Conservation (phyloP, 805 yeast species). For the Kluyveromyces lactis region DNA sequence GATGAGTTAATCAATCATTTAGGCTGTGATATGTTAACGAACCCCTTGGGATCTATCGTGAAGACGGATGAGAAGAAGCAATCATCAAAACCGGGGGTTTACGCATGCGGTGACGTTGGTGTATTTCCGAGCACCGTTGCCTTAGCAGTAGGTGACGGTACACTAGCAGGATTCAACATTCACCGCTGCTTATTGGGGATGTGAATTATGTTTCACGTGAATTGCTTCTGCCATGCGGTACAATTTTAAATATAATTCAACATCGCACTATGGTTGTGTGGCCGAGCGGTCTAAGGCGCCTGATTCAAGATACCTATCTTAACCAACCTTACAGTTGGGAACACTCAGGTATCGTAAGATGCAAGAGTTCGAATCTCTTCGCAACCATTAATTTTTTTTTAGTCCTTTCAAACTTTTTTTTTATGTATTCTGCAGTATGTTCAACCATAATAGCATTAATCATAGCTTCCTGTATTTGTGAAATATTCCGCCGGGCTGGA, state of each 20-base stretch:
- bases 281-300: conserved; percentile 29
- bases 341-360: conserved; percentile 25
- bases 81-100: not conserved
- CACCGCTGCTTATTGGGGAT: not conserved
- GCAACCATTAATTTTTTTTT: conserved; percentile 18
- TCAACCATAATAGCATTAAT: no score
- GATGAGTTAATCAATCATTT: not conserved
- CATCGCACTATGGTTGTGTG: conserved; percentile 19
- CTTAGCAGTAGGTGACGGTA: not conserved
- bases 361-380: conserved; percentile 26
- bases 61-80: not conserved
- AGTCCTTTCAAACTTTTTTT: not conserved
- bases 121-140: not conserved
- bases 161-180: not conserved
- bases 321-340: conserved; percentile 15
- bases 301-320: conserved; percentile 21
- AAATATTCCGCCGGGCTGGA: no score
- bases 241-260: no score
- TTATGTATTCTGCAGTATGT: no score
- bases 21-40: not conserved
- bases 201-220: no score
- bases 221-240: no score
- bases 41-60: not conserved
- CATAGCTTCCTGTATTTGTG: no score
- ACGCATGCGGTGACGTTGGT: not conserved